Conservation (phyloP, 2,329 filamentous ascomycete genomes). For the Zelopaecilomyces penicillatus region DNA sequence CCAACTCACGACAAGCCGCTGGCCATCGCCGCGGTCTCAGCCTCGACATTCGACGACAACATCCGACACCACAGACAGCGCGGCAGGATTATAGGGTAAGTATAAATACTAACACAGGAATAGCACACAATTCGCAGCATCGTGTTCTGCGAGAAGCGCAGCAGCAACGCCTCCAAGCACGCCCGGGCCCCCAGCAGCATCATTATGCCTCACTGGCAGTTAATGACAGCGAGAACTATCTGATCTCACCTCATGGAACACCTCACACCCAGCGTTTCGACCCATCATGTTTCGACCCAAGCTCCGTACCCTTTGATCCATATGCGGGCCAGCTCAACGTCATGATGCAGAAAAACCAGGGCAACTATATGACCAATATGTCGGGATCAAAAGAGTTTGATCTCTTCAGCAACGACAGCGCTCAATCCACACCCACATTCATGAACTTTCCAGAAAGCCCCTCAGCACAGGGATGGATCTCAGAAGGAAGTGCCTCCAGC, state of each 20-base stretch:
- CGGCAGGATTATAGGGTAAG: constrained; percentile 37
- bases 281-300: constrained; percentile 35
- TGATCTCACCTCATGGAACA: constrained; percentile 48
- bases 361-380: constrained; percentile 33
- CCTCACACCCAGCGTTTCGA: constrained; percentile 47
- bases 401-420: constrained; percentile 37
- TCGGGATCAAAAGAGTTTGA: constrained; percentile 40
- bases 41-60: constrained; percentile 63
- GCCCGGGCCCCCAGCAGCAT: constrained; percentile 51
- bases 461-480: constrained; percentile 39
- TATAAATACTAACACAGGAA: constrained; percentile 47
- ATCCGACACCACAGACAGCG: constrained; percentile 21
- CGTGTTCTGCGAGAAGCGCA: constrained; percentile 75
- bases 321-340: constrained; percentile 35
- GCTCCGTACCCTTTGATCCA: constrained; percentile 39
- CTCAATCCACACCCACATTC: constrained; percentile 42
- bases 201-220: constrained; percentile 22
- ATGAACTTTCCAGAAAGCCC: constrained; percentile 42
- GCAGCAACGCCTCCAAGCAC: constrained; percentile 69
- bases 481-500: constrained; percentile 38
- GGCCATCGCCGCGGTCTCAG: constrained; percentile 77
- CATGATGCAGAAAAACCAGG: constrained; percentile 40
- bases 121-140: constrained; percentile 57
- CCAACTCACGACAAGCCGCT: constrained; percentile 38
- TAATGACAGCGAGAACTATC: constrained; percentile 43